Conservation (phyloP, 1,139 yeast genomes). For the Blastobotrys petasosporus region DNA sequence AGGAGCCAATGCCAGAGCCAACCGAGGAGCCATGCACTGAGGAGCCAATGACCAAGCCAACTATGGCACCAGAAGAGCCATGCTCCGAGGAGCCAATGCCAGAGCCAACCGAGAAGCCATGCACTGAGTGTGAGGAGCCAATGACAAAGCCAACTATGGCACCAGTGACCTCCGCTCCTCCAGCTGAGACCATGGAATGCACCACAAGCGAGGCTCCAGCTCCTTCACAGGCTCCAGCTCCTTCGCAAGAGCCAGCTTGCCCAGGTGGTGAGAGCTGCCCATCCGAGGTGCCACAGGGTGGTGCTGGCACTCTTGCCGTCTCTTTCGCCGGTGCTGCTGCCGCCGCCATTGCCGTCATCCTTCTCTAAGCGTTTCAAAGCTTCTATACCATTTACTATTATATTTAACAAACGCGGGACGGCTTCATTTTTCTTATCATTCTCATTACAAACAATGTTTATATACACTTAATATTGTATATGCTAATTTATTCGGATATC, state of each 20-base stretch:
- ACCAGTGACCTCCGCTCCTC: neutral
- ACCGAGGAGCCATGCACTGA: slow-evolving; percentile 3
- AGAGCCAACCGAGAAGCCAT: too few relatives aligned
- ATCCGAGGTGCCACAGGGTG: slow-evolving; percentile 9
- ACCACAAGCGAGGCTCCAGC: slow-evolving; percentile 1
- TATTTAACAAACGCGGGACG: too few relatives aligned
- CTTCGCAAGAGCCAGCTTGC: slow-evolving; percentile 2
- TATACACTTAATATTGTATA: neutral
- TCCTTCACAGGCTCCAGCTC: slow-evolving; percentile 5
- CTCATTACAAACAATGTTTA: neutral
- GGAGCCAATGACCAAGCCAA: too few relatives aligned
- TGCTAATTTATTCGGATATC: neutral
- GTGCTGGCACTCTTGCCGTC: slow-evolving; percentile 13
- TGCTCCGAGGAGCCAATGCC: neutral
- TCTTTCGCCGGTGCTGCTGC: slow-evolving; percentile 18
- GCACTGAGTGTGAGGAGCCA: slow-evolving; percentile 1
- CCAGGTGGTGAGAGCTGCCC: slow-evolving; percentile 4
- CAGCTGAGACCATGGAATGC: neutral
- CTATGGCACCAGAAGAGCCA: slow-evolving; percentile 1
- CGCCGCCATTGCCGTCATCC: slow-evolving; percentile 19
- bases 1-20: neutral
- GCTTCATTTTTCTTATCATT: neutral
- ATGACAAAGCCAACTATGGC: neutral
- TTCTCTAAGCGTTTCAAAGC: slow-evolving; percentile 12
- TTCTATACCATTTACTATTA: neutral